phyloP scores from a whole-genome alignment of 352 stramenopile species.

The Globisporangium splendens region DNA sequence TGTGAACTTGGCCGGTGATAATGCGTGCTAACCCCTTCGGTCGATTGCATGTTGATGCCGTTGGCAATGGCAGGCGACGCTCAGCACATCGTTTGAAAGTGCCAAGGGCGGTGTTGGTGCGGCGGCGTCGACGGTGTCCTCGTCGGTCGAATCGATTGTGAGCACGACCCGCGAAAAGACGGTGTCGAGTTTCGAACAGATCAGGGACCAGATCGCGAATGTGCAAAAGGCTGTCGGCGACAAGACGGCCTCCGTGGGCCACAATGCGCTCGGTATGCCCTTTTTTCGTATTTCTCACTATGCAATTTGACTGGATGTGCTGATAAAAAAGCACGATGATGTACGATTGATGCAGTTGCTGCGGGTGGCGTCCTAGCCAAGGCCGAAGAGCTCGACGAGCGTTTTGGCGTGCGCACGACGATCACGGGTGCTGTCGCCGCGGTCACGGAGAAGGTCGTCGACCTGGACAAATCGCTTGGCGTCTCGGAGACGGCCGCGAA shows the following conservation, averaged over 20 bases:
- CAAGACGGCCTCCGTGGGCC: constrained; percentile 15
- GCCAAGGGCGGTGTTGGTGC: constrained; percentile 39
- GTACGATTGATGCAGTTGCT: constrained; percentile 18
- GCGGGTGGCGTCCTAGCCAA: constrained; percentile 51
- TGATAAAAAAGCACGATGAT: no score
- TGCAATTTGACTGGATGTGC: no score
- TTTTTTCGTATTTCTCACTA: background rate
- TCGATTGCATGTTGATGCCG: background rate
- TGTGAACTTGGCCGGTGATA: no score
- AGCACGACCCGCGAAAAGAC: constrained; percentile 47
- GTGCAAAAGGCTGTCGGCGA: constrained; percentile 32
- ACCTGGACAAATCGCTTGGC: constrained; percentile 51
- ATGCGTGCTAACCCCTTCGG: no score
- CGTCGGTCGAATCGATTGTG: constrained; percentile 69
- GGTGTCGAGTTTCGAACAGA: constrained; percentile 57
- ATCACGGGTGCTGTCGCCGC: constrained; percentile 44
- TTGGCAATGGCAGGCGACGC: background rate
- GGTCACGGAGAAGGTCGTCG: constrained; percentile 51
- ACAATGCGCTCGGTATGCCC: constrained; percentile 7
- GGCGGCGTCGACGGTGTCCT: constrained; percentile 41
- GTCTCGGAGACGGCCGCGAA: constrained; percentile 63
- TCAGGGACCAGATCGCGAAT: constrained; percentile 51
- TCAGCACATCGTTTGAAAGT: constrained; percentile 26
- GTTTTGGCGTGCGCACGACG: constrained; percentile 48
- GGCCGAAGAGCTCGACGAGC: constrained; percentile 56